Percentiles rank a stretch among this genome's conserved stretches.
Evolutionary conservation across 2,329 filamentous ascomycete genomes (phyloP).

Genomic region (Epichloe aotearoae): DNA sequence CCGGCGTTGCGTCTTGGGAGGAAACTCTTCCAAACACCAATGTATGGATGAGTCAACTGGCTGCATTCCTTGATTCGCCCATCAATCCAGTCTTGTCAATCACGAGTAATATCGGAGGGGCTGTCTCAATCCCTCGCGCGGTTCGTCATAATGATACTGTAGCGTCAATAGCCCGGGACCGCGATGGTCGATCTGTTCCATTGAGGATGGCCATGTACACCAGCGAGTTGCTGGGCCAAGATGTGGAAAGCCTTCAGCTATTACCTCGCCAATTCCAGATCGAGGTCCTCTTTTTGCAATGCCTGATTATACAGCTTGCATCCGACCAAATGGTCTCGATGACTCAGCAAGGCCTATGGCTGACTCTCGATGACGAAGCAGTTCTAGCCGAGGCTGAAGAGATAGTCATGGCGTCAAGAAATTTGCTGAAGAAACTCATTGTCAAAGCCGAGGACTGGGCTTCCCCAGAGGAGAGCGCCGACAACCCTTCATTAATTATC

Average conservation of each 20-base stretch:
- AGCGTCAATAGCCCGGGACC: constrained; percentile 40
- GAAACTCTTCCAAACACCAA: constrained; percentile 49
- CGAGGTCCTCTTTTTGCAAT: constrained; percentile 40
- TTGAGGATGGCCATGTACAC: constrained; percentile 65
- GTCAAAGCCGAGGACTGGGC: constrained; percentile 25
- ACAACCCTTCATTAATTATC: constrained; percentile 23
- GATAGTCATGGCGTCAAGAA: constrained; percentile 28
- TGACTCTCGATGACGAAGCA: constrained; percentile 22
- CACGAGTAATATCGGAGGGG: constrained; percentile 58
- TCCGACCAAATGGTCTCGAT: constrained; percentile 39
- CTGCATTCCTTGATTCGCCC: constrained; percentile 32
- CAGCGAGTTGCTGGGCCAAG: constrained; percentile 37
- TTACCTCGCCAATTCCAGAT: constrained; percentile 29
- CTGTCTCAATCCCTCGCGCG: constrained; percentile 41
- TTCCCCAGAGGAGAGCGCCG: constrained; percentile 14
- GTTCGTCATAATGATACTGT: background rate
- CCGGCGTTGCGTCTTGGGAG: constrained; percentile 16
- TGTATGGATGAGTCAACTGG: constrained; percentile 55
- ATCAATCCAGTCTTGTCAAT: constrained; percentile 57
- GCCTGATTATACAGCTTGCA: constrained; percentile 36
- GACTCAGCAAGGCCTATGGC: constrained; percentile 34
- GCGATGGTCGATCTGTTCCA: constrained; percentile 56
- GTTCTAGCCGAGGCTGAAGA: constrained; percentile 27
- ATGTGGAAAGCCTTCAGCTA: constrained; percentile 21
- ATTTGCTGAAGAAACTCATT: constrained; percentile 22